phyloP scores from a whole-genome alignment of 75 land plant species.

The Sequoiadendron giganteum region DNA sequence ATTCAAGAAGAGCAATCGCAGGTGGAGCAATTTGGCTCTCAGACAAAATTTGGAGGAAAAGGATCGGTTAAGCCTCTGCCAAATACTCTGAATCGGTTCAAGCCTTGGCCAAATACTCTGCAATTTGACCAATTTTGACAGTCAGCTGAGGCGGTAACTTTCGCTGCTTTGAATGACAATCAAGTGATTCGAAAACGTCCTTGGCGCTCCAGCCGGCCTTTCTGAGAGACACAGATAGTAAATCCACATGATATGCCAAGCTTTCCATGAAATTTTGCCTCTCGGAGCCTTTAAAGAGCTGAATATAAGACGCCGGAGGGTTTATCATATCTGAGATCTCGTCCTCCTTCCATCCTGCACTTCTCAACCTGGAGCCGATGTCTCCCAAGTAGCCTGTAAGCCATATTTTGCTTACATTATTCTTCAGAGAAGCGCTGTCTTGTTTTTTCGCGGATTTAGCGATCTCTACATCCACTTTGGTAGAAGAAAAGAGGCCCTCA shows the following conservation, averaged over 20 bases:
- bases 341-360: conserved; percentile 68
- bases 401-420: conserved; percentile 13
- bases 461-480: neutral
- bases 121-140: conserved; percentile 11
- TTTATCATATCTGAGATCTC: conserved; percentile 39
- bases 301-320: conserved; percentile 11
- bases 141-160: conserved; percentile 9
- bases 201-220: conserved; percentile 72
- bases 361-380: conserved; percentile 42
- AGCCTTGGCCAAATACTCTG: conserved; percentile 9
- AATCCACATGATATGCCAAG: conserved; percentile 18
- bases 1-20: conserved; percentile 1
- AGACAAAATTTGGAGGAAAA: neutral
- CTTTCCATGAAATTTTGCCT: conserved; percentile 10
- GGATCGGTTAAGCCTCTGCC: conserved; percentile 4
- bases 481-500: conserved; percentile 2
- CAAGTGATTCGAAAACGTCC: conserved; percentile 59
- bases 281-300: conserved; percentile 4
- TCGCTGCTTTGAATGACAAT: conserved; percentile 14
- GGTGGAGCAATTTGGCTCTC: neutral
- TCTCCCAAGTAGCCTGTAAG: conserved; percentile 47
- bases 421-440: conserved; percentile 20
- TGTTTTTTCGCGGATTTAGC: conserved; percentile 11
- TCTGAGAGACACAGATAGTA: conserved; percentile 34
- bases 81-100: neutral